Evolutionary conservation across 2,329 filamentous ascomycete species (phyloP).

Genomic region (Xylaria sp.): DNA sequence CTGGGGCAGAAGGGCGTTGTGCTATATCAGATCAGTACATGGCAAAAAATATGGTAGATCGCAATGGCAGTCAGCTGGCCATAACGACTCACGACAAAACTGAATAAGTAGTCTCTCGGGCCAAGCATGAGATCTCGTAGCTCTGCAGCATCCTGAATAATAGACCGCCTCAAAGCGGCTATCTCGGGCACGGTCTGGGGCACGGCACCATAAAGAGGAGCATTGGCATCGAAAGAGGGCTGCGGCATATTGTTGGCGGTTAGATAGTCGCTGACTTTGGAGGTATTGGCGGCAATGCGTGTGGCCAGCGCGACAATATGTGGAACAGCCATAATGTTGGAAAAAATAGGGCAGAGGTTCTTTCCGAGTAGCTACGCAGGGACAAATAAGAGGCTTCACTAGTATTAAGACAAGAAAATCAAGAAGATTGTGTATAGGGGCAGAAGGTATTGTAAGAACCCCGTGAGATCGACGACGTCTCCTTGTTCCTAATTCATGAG

Average conservation of each 20-base stretch:
- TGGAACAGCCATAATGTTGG: conserved; percentile 30
- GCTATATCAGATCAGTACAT: conserved; percentile 6
- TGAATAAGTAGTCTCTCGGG: conserved; percentile 35
- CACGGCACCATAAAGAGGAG: conserved; percentile 20
- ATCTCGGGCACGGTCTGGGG: conserved; percentile 28
- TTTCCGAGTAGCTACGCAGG: too few relatives aligned
- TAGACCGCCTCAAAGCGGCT: conserved; percentile 27
- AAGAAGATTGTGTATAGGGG: too few relatives aligned
- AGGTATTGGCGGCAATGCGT: conserved; percentile 38
- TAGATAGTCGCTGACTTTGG: conserved; percentile 37
- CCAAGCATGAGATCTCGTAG: conserved; percentile 38
- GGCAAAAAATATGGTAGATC: too few relatives aligned
- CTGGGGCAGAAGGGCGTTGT: neutral
- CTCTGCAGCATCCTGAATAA: conserved; percentile 36
- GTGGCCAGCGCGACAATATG: conserved; percentile 26
- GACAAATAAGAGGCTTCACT: too few relatives aligned
- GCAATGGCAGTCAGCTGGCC: too few relatives aligned
- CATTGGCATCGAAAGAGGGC: conserved; percentile 37
- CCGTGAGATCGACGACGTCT: too few relatives aligned
- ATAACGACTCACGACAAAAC: conserved; percentile 17
- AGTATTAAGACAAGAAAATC: too few relatives aligned
- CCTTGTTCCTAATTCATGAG: too few relatives aligned
- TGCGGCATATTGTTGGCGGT: conserved; percentile 30
- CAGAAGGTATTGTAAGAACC: too few relatives aligned
- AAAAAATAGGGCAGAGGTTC: too few relatives aligned